Percentiles rank a stretch among this genome's conserved stretches.
phyloP scores from a whole-genome alignment of 768 basidiomycete species.

The Amyloporia xantha region DNA sequence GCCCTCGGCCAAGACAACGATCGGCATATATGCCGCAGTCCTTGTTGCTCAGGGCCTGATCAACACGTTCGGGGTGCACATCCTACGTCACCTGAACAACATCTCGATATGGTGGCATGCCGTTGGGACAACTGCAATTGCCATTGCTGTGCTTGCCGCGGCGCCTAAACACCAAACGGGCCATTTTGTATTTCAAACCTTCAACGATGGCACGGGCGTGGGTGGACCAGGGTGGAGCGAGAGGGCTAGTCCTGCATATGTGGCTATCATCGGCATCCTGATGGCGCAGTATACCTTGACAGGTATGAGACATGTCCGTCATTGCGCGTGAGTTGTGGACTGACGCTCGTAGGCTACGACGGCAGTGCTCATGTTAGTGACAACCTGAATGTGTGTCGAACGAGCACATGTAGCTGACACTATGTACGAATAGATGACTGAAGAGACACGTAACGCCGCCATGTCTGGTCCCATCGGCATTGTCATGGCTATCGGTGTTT shows the following conservation, averaged over 20 bases:
- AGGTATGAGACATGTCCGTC: no score
- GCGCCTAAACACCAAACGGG: conserved; percentile 66
- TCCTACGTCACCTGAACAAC: conserved; percentile 64
- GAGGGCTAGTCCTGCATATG: conserved; percentile 63
- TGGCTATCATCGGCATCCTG: conserved; percentile 63
- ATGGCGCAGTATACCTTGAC: conserved; percentile 77
- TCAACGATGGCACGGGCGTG: conserved; percentile 62
- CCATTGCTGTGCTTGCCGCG: conserved; percentile 62
- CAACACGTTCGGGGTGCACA: conserved; percentile 67
- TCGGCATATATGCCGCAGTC: conserved; percentile 66
- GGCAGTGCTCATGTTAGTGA: conserved; percentile 59
- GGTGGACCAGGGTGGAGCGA: conserved; percentile 53
- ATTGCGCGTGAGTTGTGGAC: no score
- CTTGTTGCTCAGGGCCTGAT: conserved; percentile 62
- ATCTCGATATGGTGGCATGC: conserved; percentile 73
- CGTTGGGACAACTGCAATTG: conserved; percentile 57
- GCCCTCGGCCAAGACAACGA: conserved; percentile 50
- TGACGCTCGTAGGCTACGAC: conserved; percentile 49
- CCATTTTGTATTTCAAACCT: conserved; percentile 62
- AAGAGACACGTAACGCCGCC: conserved; percentile 60
- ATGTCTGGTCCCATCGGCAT: conserved; percentile 66
- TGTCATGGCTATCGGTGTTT: conserved; percentile 65
- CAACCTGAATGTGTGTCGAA: neutral
- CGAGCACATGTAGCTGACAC: neutral
- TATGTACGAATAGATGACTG: conserved; percentile 48